Evolutionary conservation across 441 rosid species (phyloP), one percentile per base, ranked within the genome.

Genomic region (Flueggea neowawraea): DNA sequence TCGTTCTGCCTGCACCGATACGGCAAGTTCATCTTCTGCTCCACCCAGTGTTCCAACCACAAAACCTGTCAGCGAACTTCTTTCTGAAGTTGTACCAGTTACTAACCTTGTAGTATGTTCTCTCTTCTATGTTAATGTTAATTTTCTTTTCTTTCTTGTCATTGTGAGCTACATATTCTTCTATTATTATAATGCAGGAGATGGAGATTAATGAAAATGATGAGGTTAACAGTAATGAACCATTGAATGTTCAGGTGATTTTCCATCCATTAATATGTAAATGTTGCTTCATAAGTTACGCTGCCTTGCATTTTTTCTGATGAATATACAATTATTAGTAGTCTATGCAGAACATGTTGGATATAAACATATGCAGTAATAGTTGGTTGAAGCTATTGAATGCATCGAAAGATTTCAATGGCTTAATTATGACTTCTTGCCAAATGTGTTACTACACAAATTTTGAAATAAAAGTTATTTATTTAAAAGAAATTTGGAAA

Each of bases 21-120:
- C 76, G 60, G 94, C 89, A 57, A 94, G 99, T 75, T 94, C 97
- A 65, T 92, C 98, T 73, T 85, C 88, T 71, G 78, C 86, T 63
- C 83, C 79, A 65, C 86, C 93, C 51, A 78, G 76, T 65, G 54
- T 83, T 69, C 80, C 82, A 58, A 69, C 73, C 16, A 61, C 79
- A 12, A 88, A 83, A 77, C 90, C 94, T 67, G 86, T 89, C 22
- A 67, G 57, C 52, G 85, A 83, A 70, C 89, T 89, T 66, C 80
- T 89, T 55, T 77, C 81, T 58, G 91, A 82, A 75, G 82, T 75
- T 67, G 78, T 64, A 14, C 87, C 91, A 17, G 69, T 67, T 55
- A 63, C 72, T 52, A 60, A 63, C 61, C 62, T 67, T 28, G 83
- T 73, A 67, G 82, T 77, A 62, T 54, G 74, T 56, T 51, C 57